Base-by-base conservation (phyloP, 345 rosid species). In the Abelmoschus esculentus region DNA sequence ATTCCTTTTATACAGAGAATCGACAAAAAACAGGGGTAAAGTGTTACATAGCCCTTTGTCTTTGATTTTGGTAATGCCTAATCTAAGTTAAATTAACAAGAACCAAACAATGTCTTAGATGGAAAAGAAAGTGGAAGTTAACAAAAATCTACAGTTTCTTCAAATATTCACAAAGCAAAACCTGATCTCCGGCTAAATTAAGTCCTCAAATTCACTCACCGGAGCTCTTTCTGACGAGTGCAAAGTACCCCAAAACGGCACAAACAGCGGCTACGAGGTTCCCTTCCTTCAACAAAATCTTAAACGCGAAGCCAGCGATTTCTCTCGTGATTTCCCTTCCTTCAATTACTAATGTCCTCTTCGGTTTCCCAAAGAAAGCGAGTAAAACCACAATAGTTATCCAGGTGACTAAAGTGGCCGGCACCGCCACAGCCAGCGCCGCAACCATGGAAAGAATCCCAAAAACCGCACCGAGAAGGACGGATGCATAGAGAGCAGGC, bases 401-500 rank as follows among this genome's bases (percentile, higher is more conserved):
- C 95, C 97, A 88, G 22, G 82, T 85, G 22, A 91, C 96, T 78
- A 95, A 29, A 56, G 90, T 93, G 66, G 97, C 99, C 0, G 99
- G 99, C 66, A 95, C 93, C 32, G 85, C 99, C 71, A 91, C 89
- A 5, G 92, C 96, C 10, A 89, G 87, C 60, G 98, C 98, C 18
- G 99, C 97, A 31, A 72, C 87, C 99, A 95, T 95, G 5, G 99
- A 88, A 47, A 95, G 80, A 0, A 85, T 29, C 31, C 99, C 99
- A 61, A 87, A 90, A 61, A 90, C 93, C 1, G 84, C 90, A 50
- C 97, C 99, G 13, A 95, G 83, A 32, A 91, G 88, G 55, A 89
- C 96, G 5, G 99, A 90, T 5, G 96, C 98, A 69, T 91, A 95
- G 61, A 95, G 57, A 28, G 97, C 98, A 17, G 98, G 96, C 89